Evolutionary conservation across 148 eudicot species (phyloP).

Genomic region (Vaccinium darrowii): DNA sequence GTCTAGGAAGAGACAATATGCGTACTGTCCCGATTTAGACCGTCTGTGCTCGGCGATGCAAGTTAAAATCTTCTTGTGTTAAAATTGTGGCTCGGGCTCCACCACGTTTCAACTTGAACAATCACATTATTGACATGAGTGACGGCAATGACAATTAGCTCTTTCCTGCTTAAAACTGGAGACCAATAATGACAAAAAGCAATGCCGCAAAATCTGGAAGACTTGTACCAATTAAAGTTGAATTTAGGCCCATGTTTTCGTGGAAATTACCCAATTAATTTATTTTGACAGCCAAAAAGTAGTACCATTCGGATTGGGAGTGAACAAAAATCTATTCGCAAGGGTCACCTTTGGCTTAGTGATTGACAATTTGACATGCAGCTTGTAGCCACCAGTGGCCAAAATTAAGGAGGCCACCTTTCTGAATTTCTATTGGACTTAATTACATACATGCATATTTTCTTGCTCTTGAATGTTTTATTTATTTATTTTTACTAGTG

Average conservation of each 20-base stretch:
- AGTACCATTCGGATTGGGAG: neutral
- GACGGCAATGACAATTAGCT: neutral
- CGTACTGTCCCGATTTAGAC: no score
- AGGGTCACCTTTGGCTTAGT: neutral
- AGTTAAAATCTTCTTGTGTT: no score
- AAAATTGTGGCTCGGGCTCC: neutral
- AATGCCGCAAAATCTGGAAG: conserved; percentile 4
- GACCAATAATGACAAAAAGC: neutral
- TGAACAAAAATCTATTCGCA: neutral
- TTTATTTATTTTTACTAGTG: no score
- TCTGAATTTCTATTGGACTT: neutral
- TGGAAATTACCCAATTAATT: neutral
- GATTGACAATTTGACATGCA: neutral
- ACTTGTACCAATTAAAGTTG: conserved; percentile 1
- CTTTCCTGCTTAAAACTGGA: neutral
- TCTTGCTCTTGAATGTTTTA: neutral
- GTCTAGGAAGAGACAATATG: neutral
- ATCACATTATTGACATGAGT: neutral
- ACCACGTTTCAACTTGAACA: neutral
- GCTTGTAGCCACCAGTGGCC: neutral
- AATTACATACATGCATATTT: neutral
- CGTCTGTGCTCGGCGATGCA: no score
- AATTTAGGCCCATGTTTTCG: conserved; percentile 1
- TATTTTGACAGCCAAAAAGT: neutral
- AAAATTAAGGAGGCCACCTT: conserved; percentile 5